Percentiles rank a stretch among this genome's conserved stretches.
Conservation (phyloP, 2,329 filamentous ascomycete genomes). For the Mariannaea sp. region DNA sequence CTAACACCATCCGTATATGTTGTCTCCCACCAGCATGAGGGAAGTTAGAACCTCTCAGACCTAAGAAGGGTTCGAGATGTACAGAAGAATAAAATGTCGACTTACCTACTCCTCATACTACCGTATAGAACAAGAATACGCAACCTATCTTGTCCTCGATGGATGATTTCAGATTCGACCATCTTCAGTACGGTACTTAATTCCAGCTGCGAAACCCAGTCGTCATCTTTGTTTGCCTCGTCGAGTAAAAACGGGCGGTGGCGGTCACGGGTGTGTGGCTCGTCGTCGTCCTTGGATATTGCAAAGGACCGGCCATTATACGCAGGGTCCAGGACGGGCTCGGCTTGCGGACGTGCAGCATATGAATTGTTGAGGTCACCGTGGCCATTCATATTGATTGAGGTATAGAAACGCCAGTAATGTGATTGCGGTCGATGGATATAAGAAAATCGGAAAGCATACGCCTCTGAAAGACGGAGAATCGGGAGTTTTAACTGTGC, state of each 20-base stretch:
- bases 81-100: neutral
- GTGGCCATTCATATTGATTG: slow-evolving; percentile 31
- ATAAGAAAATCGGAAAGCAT: neutral
- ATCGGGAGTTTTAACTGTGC: neutral
- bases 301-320: slow-evolving; percentile 46
- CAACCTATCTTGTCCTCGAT: slow-evolving; percentile 43
- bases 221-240: slow-evolving; percentile 43
- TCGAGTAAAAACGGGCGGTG: slow-evolving; percentile 63
- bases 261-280: slow-evolving; percentile 47
- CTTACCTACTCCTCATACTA: slow-evolving; percentile 54
- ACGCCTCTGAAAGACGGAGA: neutral
- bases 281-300: slow-evolving; percentile 52
- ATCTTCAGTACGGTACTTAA: slow-evolving; percentile 57
- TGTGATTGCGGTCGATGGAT: neutral
- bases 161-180: slow-evolving; percentile 51
- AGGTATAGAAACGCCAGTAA: neutral
- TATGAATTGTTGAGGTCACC: slow-evolving; percentile 43
- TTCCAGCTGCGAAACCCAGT: slow-evolving; percentile 64
- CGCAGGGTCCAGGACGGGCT: slow-evolving; percentile 28
- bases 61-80: too few species aligned
- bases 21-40: neutral
- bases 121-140: slow-evolving; percentile 66
- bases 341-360: slow-evolving; percentile 29
- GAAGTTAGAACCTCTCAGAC: neutral
- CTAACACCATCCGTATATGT: too few species aligned